These are phyloP conservation scores for Populus euphratica DNA, from an alignment of 345 rosid species.

Conservation along the genomic window DNA sequence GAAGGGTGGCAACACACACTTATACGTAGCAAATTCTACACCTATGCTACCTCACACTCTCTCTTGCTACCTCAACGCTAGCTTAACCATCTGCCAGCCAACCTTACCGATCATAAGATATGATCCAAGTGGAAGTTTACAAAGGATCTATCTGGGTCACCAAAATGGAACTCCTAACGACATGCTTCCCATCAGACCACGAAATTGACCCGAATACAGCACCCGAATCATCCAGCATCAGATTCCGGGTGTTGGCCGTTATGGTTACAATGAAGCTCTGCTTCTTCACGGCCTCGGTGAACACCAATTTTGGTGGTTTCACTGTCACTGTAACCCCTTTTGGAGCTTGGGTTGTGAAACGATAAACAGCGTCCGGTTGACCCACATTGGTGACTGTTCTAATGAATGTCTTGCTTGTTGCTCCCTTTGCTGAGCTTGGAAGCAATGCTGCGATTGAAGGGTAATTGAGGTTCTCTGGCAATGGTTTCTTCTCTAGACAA, in stretches of 20 bases:
- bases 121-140: conserved; percentile 32
- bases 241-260: conserved; percentile 42
- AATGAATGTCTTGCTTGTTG: conserved; percentile 39
- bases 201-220: conserved; percentile 68
- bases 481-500: conserved; percentile 55
- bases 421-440: conserved; percentile 35
- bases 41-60: background rate
- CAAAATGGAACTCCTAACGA: conserved; percentile 68
- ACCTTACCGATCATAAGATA: conserved; percentile 18
- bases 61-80: background rate
- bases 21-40: conserved; percentile 14
- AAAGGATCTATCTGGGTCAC: conserved; percentile 56
- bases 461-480: conserved; percentile 69
- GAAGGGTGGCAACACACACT: conserved; percentile 3
- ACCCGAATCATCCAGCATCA: conserved; percentile 56
- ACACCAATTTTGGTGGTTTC: conserved; percentile 53
- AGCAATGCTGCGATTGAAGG: conserved; percentile 75
- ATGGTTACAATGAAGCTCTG: conserved; percentile 54
- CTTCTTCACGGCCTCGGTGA: conserved; percentile 45
- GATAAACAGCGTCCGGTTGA: conserved; percentile 36
- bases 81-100: background rate
- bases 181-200: conserved; percentile 76
- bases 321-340: conserved; percentile 58
- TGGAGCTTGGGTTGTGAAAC: conserved; percentile 43
- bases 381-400: conserved; percentile 79